Evolutionary conservation across 495 filamentous ascomycete species (phyloP).

Genomic region (Sordaria brevicollis): DNA sequence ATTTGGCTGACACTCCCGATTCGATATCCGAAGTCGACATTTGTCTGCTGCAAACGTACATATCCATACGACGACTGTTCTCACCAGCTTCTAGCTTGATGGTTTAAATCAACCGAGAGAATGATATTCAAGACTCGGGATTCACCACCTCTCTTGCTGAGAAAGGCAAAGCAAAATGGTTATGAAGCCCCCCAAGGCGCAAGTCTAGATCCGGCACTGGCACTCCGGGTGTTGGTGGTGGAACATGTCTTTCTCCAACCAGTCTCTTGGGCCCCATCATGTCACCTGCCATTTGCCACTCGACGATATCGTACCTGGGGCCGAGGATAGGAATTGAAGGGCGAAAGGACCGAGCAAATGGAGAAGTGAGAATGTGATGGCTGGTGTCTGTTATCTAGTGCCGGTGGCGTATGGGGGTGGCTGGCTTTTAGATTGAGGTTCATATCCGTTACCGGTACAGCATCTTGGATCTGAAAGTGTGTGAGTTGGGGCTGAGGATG

Average conservation of each 20-base stretch:
- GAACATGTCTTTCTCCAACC: not conserved
- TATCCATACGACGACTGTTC: too few relatives aligned
- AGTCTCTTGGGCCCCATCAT: not conserved
- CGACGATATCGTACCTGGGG: not conserved
- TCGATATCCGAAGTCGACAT: too few relatives aligned
- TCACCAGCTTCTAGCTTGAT: too few relatives aligned
- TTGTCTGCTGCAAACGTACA: too few relatives aligned
- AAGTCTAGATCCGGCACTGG: not conserved
- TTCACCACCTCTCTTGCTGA: not conserved
- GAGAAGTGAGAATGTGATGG: not conserved
- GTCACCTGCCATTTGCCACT: not conserved
- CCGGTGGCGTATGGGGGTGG: not conserved
- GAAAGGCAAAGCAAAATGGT: not conserved
- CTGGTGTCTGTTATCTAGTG: too few relatives aligned
- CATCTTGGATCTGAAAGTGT: too few relatives aligned
- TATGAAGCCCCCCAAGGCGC: too few relatives aligned
- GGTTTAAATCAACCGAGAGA: too few relatives aligned
- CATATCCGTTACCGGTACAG: too few relatives aligned
- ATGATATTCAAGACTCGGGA: too few relatives aligned
- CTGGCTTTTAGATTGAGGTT: not conserved
- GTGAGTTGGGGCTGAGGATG: too few relatives aligned
- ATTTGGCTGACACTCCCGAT: too few relatives aligned
- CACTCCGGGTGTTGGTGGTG: not conserved
- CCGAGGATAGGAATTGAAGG: not conserved
- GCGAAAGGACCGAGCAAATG: not conserved